Percentiles rank a stretch among this genome's conserved stretches.
Conservation (phyloP, 306 rosid genomes). For the Neltuma alba region DNA sequence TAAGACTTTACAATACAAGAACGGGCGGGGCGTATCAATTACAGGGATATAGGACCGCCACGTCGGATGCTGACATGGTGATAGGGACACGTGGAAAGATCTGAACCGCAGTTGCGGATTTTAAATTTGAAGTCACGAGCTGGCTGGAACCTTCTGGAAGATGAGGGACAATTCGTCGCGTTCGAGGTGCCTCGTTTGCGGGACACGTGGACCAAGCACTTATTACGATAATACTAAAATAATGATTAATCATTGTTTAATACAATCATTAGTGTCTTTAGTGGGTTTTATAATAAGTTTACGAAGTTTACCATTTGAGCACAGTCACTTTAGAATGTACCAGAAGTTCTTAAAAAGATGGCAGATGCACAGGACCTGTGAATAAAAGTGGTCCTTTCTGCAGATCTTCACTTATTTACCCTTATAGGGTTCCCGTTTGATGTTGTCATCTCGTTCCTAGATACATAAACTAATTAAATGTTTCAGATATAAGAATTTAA, state of each 20-base stretch:
- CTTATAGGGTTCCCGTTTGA: too few relatives aligned
- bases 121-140: conserved; percentile 4
- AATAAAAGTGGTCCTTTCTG: not conserved
- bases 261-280: conserved; percentile 1
- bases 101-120: conserved; percentile 33
- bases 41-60: conserved; percentile 48
- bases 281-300: not conserved
- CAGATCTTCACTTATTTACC: not conserved
- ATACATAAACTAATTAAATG: too few relatives aligned
- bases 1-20: not conserved
- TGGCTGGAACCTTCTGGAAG: conserved; percentile 63
- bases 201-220: conserved; percentile 37
- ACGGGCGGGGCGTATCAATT: conserved; percentile 44
- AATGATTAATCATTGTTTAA: conserved; percentile 11
- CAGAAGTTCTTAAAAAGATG: conserved; percentile 18
- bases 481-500: too few relatives aligned
- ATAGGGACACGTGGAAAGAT: conserved; percentile 48
- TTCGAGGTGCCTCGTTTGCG: conserved; percentile 10
- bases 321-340: conserved; percentile 23
- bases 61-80: conserved; percentile 49
- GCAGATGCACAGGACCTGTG: not conserved
- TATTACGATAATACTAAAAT: not conserved
- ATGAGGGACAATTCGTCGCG: conserved; percentile 3
- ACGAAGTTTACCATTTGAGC: not conserved
- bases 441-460: too few relatives aligned